These are phyloP conservation scores for Ramicandelaber brevisporus DNA, from an alignment of 192 early-diverging fungal genomes.

Conservation along the genomic window DNA sequence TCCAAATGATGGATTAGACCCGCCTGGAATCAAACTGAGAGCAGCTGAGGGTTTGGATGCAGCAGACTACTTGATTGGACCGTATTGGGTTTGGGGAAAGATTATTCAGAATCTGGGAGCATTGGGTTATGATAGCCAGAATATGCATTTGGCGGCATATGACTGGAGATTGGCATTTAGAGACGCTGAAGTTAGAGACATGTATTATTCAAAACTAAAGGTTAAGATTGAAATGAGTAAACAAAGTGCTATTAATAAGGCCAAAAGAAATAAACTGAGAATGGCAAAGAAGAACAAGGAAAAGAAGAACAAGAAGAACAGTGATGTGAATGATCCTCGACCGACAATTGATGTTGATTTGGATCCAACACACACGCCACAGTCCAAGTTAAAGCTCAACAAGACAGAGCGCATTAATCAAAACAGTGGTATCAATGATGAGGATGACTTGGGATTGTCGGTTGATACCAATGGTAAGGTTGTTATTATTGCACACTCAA, in stretches of 20 bases:
- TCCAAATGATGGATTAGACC: constrained; percentile 58
- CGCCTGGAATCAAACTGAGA: constrained; percentile 49
- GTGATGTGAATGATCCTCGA: too few species aligned
- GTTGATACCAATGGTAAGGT: too few species aligned
- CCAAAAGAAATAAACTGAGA: too few species aligned
- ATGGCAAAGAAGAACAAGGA: too few species aligned
- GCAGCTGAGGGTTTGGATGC: constrained; percentile 71
- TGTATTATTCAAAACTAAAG: constrained; percentile 58
- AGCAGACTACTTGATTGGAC: constrained; percentile 71
- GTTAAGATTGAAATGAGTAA: constrained; percentile 31
- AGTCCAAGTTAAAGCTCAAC: too few species aligned
- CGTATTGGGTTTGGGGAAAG: constrained; percentile 80
- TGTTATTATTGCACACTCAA: constrained; percentile 21
- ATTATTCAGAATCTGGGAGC: constrained; percentile 59
- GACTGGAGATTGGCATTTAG: constrained; percentile 66
- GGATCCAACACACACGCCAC: too few species aligned
- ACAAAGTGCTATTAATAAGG: constrained; percentile 20
- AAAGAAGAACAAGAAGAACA: too few species aligned
- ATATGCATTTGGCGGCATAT: constrained; percentile 66
- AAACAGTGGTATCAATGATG: too few species aligned
- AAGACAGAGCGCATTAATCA: too few species aligned
- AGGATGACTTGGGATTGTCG: too few species aligned
- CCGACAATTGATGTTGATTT: too few species aligned
- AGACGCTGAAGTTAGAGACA: constrained; percentile 58
- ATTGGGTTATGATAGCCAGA: constrained; percentile 64